Evolutionary conservation across 768 basidiomycete species (phyloP), one percentile per base, ranked within the genome.

Genomic region (Galerina marginata): DNA sequence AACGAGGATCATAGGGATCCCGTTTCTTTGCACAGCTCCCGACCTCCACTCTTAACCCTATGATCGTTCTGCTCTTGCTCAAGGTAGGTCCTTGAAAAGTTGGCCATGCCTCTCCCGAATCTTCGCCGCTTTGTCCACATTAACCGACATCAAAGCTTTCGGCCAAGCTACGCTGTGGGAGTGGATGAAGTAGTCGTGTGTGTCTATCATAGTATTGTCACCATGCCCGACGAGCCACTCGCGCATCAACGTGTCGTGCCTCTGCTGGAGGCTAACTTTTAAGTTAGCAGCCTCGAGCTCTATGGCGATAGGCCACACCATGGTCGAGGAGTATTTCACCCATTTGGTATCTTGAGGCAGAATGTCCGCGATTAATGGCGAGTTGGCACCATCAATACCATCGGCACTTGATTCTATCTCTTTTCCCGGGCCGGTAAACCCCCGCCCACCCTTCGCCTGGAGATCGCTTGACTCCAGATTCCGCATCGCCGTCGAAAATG

Each of bases 61-160:
- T 20, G 20, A 20, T 20, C 20, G 20, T 20, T 20, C 20, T 2
- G 20, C 20, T 20, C 20, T 20, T 20, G 20, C 20, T 20, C 20
- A 20, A n/a, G 26, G 29, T 46, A 12, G 49, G 20, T 49, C 23
- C 33, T 38, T 33, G 29, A 33, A 33, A 33, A 33, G 29, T 33
- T 33, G 29, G 9, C 33, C 59, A 56, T 40, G 38, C 44, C 58
- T 55, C 52, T 48, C 33, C 56, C 26, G 48, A 14, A 26, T 23
- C 46, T 23, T 20, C 16, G 26, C 26, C 26, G 16, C 46, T 6
- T 29, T 49, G 10, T 49, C 25, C 20, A 6, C 26, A 25, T 47
- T 11, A 11, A 46, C 23, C 11, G 45, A 46, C 45, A 46, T 26
- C 23, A 26, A 25, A 7, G 48, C 48, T 6, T 49, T 49, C 12